These are phyloP conservation scores for Schrenkiella parvula DNA, from an alignment of 345 rosid species.

Conservation along the genomic window DNA sequence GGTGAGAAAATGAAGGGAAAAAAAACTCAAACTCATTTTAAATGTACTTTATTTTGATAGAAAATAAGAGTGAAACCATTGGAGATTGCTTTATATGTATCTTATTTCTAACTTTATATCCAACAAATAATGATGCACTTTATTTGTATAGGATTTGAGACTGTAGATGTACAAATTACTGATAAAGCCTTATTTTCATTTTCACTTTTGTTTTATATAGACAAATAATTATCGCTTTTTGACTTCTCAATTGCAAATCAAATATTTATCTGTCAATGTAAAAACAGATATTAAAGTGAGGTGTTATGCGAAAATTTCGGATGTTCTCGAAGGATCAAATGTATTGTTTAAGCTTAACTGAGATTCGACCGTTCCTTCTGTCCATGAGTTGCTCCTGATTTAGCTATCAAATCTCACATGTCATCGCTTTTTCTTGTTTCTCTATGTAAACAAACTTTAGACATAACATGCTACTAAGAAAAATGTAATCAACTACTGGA, in stretches of 20 bases:
- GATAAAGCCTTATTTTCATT: background rate
- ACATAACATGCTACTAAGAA: background rate
- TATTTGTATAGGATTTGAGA: background rate
- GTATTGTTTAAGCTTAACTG: background rate
- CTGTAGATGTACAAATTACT: background rate
- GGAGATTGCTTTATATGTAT: too few relatives aligned
- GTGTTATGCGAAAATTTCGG: conserved; percentile 26
- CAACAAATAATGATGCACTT: background rate
- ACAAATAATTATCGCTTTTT: conserved; percentile 11
- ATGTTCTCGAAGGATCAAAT: background rate
- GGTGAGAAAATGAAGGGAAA: too few relatives aligned
- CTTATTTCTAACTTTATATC: background rate
- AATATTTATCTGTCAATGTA: background rate
- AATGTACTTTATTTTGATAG: too few relatives aligned
- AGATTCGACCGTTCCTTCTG: background rate
- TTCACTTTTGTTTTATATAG: background rate
- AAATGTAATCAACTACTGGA: background rate
- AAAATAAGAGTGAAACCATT: too few relatives aligned
- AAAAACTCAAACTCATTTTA: too few relatives aligned
- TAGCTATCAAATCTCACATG: conserved; percentile 16
- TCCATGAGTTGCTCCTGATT: conserved; percentile 26
- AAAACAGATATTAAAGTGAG: background rate
- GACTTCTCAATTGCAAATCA: conserved; percentile 7
- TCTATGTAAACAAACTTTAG: background rate
- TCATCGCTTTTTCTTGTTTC: background rate